Base-by-base conservation (phyloP, 1,284 basidiomycete species). In the Irpex sp. region DNA sequence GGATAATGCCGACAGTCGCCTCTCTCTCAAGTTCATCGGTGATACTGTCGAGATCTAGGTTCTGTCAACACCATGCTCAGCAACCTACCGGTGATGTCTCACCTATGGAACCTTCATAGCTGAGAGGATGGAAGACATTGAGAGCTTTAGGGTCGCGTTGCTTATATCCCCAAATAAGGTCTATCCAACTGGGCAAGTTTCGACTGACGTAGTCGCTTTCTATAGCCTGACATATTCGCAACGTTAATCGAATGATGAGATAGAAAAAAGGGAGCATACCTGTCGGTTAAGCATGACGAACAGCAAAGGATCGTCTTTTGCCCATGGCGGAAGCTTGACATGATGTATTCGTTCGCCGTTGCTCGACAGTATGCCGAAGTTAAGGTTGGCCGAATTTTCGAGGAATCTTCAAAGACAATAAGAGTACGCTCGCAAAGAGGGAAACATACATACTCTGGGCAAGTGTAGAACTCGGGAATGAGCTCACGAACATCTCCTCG, bases 401-500 rank as follows among this genome's bases (percentile, higher is more conserved):
- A 92, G 77, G 69, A 93, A 92, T 67, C 88, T 90, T 65, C 2
- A 15, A 17, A 65, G 9, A 51, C 60, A 13, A 61, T 52, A 6
- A 52, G 57, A 67, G 26, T 26, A 26, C 26, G 26, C 26, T 26
- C 26, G 26, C 26, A 26, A 26, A 26, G 26, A 26, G 26, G 26
- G 26, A 26, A 26, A 26, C 26, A 57, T 13, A 71, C 82, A 59
- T 72, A 89, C 90, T 93, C 88, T 57, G 87, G 86, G 68, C 86
- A 87, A 59, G 89, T 88, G 73, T 85, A 98, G 75, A 97, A 97
- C 72, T 98, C 96, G 0, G 96, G 94, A 21, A 97, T 95, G 19
- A 98, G 82, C 72, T 98, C 96, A 64, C 96, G 84, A 8, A 98
- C 96, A 74, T 98, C 96, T 11, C 96, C 96, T 62, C 96, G 84